Conservation (phyloP, 371 early-diverging fungal genomes). For the Apophysomyces ossiformis region DNA sequence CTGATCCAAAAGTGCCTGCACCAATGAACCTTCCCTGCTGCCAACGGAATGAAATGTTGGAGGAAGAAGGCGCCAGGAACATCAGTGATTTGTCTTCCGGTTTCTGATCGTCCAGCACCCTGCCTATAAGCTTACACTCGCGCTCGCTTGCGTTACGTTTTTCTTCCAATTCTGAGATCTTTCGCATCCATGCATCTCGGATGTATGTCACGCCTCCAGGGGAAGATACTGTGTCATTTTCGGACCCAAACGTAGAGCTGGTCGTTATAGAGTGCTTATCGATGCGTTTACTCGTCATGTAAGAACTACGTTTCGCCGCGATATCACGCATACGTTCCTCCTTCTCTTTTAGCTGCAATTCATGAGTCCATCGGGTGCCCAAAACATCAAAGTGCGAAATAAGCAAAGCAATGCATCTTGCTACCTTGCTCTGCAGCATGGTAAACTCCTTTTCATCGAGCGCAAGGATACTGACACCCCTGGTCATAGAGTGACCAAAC, state of each 20-base stretch:
- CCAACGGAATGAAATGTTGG: conserved; percentile 82
- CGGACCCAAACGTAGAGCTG: conserved; percentile 44
- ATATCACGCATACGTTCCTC: conserved; percentile 43
- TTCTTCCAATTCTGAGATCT: conserved; percentile 54
- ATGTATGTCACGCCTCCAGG: conserved; percentile 43
- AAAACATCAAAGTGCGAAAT: conserved; percentile 83
- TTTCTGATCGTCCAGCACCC: conserved; percentile 75
- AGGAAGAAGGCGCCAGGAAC: conserved; percentile 75
- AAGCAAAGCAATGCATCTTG: conserved; percentile 79
- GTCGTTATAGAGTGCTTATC: conserved; percentile 40
- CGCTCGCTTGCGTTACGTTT: conserved; percentile 52
- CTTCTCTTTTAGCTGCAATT: conserved; percentile 46
- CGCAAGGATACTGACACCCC: conserved; percentile 54
- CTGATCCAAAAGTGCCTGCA: conserved; percentile 87
- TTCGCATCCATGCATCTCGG: conserved; percentile 62
- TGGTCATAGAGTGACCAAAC: conserved; percentile 79
- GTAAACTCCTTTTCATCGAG: conserved; percentile 55
- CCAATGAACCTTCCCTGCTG: conserved; percentile 88
- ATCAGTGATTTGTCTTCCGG: conserved; percentile 80
- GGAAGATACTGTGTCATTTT: conserved; percentile 10
- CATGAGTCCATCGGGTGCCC: conserved; percentile 64
- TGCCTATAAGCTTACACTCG: conserved; percentile 71
- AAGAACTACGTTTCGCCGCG: conserved; percentile 44
- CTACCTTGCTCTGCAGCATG: conserved; percentile 69
- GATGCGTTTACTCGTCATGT: conserved; percentile 33